Base-by-base conservation (phyloP, 2,329 filamentous ascomycete genomes). In the Phaeosphaeria sp. region DNA sequence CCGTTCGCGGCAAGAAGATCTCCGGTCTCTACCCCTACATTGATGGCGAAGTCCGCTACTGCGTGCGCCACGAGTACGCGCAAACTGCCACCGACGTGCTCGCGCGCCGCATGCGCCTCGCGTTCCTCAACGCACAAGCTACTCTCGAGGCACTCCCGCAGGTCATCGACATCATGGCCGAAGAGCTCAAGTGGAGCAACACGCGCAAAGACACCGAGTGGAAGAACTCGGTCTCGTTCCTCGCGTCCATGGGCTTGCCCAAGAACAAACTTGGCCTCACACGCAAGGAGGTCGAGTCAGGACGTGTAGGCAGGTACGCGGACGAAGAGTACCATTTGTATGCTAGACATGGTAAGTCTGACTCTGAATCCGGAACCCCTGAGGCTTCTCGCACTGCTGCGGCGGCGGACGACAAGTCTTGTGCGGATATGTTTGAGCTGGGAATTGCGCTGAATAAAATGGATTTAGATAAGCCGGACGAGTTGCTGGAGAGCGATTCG, bases 81-180 rank as follows among this genome's bases (percentile, higher is more conserved):
- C 91, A 96, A 77, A 96, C 92, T 2, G 92, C 92, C 1, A 89
- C 93, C 17, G 93, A 97, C 73, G 90, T 97, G 13, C 82, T 97
- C 47, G 93, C 93, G 2, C 86, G 94, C 58, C 85, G 93, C 60
- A 97, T 91, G 42, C 84, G 94, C 55, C 80, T 97, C 55, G 91
- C 93, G 9, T 98, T 97, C 81, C 80, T 97, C 66, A 97, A 97
- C 74, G 93, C 93, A 5, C 92, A 97, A 77, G 93, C 93, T 11
- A 90, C 93, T 0, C 86, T 97, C 10, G 92, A 97, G 79, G 89
- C 92, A 1, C 84, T 97, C 46, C 93, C 94, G 5, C 85, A 81
- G 56, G 87, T 97, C 56, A 95, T 97, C 71, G 93, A 97, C 75
- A 85, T 97, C 59, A 96, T 97, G 93, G 85, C 82, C 33, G 87